Conservation (phyloP, 2,329 filamentous ascomycete species). For the Periconia sp. region DNA sequence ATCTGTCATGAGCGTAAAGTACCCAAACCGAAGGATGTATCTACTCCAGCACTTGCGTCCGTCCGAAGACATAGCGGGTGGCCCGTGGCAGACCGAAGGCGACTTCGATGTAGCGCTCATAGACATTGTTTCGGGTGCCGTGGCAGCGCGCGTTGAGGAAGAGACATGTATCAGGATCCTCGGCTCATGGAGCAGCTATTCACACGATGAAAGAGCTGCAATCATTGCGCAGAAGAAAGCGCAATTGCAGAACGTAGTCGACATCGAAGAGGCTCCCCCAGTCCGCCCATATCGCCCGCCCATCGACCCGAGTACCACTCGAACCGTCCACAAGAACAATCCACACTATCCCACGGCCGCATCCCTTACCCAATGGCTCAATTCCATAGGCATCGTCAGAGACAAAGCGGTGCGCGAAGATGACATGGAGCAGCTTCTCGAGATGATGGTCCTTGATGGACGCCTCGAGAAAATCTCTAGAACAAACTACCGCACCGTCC, state of each 20-base stretch:
- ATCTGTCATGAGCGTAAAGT: slow-evolving; percentile 89
- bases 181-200: slow-evolving; percentile 49
- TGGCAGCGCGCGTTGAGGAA: slow-evolving; percentile 75
- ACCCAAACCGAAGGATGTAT: slow-evolving; percentile 92
- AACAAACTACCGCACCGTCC: slow-evolving; percentile 56
- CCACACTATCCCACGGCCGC: slow-evolving; percentile 79
- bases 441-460: slow-evolving; percentile 88
- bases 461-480: slow-evolving; percentile 71
- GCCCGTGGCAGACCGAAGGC: slow-evolving; percentile 92
- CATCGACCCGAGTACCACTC: slow-evolving; percentile 25
- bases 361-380: slow-evolving; percentile 78
- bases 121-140: slow-evolving; percentile 72
- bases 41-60: slow-evolving; percentile 86
- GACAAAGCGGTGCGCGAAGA: slow-evolving; percentile 68
- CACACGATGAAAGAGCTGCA: slow-evolving; percentile 43
- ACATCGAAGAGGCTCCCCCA: slow-evolving; percentile 42
- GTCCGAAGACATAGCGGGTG: slow-evolving; percentile 88
- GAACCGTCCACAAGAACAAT: slow-evolving; percentile 66
- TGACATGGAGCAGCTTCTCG: slow-evolving; percentile 84
- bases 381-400: slow-evolving; percentile 71
- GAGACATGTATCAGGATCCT: slow-evolving; percentile 71
- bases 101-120: slow-evolving; percentile 91
- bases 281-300: slow-evolving; percentile 31
- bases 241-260: slow-evolving; percentile 33
- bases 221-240: slow-evolving; percentile 45